phyloP scores from a whole-genome alignment of 2,329 filamentous ascomycete genomes.

The Paramyrothecium sp. region DNA sequence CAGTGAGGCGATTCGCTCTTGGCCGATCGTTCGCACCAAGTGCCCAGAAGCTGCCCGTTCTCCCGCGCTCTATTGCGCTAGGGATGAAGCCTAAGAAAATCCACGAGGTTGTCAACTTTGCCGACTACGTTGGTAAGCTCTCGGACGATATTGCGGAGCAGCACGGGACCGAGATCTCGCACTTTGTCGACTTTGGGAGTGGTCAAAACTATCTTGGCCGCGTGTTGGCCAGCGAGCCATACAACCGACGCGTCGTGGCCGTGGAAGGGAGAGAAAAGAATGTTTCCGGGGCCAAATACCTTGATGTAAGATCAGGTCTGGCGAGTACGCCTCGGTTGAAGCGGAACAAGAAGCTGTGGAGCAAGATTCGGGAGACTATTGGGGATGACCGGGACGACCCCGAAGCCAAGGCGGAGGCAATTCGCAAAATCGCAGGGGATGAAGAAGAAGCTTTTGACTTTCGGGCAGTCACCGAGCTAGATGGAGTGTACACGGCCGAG shows the following conservation, averaged over 20 bases:
- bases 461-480: slow-evolving; percentile 47
- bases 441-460: slow-evolving; percentile 35
- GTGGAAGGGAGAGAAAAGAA: slow-evolving; percentile 87
- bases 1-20: slow-evolving; percentile 69
- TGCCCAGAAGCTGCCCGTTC: slow-evolving; percentile 46
- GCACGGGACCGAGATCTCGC: slow-evolving; percentile 64
- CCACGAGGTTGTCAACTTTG: slow-evolving; percentile 90
- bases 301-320: slow-evolving; percentile 80
- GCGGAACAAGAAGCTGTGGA: slow-evolving; percentile 80
- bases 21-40: slow-evolving; percentile 54
- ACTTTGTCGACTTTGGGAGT: slow-evolving; percentile 93
- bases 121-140: slow-evolving; percentile 72
- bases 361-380: slow-evolving; percentile 44
- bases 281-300: slow-evolving; percentile 77
- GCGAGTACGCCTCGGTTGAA: slow-evolving; percentile 70
- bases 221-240: slow-evolving; percentile 79
- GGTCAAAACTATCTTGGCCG: slow-evolving; percentile 95
- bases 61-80: slow-evolving; percentile 72
- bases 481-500: slow-evolving; percentile 50
- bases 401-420: slow-evolving; percentile 27
- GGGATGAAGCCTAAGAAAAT: slow-evolving; percentile 97
- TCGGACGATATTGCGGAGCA: slow-evolving; percentile 56
- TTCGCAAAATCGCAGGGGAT: slow-evolving; percentile 30
- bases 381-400: slow-evolving; percentile 38
- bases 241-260: slow-evolving; percentile 83